Percentiles rank a stretch among this genome's conserved stretches.
These are phyloP conservation scores for Piper longum DNA, from an alignment of 164 flowering plant genomes.

Conservation along the genomic window DNA sequence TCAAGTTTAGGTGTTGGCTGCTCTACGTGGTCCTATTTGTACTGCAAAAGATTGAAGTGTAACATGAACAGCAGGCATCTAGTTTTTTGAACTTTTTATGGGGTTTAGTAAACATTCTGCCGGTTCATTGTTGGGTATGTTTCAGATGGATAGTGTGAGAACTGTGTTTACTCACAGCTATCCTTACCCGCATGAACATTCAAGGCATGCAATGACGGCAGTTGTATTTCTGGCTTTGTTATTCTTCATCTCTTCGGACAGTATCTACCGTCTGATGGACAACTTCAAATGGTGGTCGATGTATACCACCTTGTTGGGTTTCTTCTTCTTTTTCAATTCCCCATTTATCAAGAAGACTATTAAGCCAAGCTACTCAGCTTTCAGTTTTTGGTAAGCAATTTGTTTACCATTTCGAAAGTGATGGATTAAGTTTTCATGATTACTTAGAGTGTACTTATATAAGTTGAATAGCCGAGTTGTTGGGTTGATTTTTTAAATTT, in stretches of 20 bases:
- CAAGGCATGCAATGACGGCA: slow-evolving; percentile 85
- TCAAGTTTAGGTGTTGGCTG: no score
- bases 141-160: slow-evolving; percentile 82
- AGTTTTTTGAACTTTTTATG: slow-evolving; percentile 2
- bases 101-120: slow-evolving; percentile 34
- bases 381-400: slow-evolving; percentile 76
- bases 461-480: no score
- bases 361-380: slow-evolving; percentile 91
- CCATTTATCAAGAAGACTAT: slow-evolving; percentile 92
- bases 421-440: background rate
- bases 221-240: slow-evolving; percentile 69
- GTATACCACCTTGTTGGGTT: slow-evolving; percentile 87
- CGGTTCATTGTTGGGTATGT: slow-evolving; percentile 37
- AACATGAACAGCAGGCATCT: background rate
- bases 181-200: slow-evolving; percentile 97
- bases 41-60: background rate
- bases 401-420: background rate
- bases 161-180: slow-evolving; percentile 64
- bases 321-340: slow-evolving; percentile 95
- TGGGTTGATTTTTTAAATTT: no score
- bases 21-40: background rate
- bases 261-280: slow-evolving; percentile 77
- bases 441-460: background rate
- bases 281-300: slow-evolving; percentile 99
- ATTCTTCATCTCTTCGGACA: slow-evolving; percentile 92